These are phyloP conservation scores for Talaromyces albobiverticillius DNA, from an alignment of 2,329 filamentous ascomycete genomes.

Conservation along the genomic window DNA sequence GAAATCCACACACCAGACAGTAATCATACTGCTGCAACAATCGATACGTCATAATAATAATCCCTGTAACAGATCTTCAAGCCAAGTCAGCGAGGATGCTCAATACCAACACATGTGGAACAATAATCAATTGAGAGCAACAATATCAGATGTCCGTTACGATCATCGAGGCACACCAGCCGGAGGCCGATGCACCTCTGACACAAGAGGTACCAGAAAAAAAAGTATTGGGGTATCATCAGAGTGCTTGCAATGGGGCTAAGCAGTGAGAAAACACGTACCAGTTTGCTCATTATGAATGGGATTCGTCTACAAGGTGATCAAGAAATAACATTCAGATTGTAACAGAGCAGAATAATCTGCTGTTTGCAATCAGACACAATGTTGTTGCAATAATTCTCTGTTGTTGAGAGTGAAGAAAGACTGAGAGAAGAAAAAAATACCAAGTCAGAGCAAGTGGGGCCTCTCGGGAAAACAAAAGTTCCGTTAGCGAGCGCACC, in stretches of 20 bases:
- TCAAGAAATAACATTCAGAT: too few species aligned
- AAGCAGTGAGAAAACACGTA: not conserved
- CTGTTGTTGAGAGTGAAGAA: not conserved
- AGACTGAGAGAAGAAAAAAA: slow-evolving; percentile 1
- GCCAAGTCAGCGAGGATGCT: slow-evolving; percentile 10
- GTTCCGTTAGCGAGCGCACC: slow-evolving; percentile 14
- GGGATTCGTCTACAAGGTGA: not conserved
- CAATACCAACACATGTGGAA: slow-evolving; percentile 23
- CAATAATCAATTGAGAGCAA: slow-evolving; percentile 17
- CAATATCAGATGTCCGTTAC: slow-evolving; percentile 86
- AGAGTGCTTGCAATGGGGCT: slow-evolving; percentile 32
- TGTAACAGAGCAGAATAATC: not conserved
- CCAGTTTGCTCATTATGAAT: not conserved
- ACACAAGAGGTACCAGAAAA: slow-evolving; percentile 99
- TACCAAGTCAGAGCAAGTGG: not conserved
- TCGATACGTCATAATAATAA: not conserved
- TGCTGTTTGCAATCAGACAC: not conserved
- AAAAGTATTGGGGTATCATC: slow-evolving; percentile 66
- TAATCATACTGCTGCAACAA: not conserved
- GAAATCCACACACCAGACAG: not conserved
- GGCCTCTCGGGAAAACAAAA: not conserved
- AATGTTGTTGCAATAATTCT: not conserved
- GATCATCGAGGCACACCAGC: slow-evolving; percentile 66
- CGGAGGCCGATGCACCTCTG: slow-evolving; percentile 52
- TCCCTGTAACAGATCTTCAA: slow-evolving; percentile 16